phyloP scores from a whole-genome alignment of 495 filamentous ascomycete species.

The Aspergillus cristatus region DNA sequence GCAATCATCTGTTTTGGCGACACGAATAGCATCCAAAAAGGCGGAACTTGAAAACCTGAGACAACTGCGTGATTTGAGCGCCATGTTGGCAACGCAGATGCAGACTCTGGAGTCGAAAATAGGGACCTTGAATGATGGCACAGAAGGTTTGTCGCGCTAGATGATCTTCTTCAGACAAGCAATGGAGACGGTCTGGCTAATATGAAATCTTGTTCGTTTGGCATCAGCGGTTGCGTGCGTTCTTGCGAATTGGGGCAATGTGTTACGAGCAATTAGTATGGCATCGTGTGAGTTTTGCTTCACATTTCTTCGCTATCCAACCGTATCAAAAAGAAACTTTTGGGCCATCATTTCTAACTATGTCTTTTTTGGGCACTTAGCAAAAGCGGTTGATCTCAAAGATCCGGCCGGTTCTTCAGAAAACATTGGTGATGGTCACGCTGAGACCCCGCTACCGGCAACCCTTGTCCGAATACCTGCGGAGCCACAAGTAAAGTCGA shows the following conservation, averaged over 20 bases:
- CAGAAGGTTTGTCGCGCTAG: conserved; percentile 57
- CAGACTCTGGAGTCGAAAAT: conserved; percentile 81
- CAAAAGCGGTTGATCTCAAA: conserved; percentile 7
- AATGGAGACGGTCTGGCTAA: not conserved
- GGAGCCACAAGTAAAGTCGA: conserved; percentile 14
- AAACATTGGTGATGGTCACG: conserved; percentile 4
- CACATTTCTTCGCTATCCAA: too few species aligned
- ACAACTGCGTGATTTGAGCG: conserved; percentile 81
- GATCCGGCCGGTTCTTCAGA: not conserved
- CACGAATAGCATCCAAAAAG: conserved; percentile 88
- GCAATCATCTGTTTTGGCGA: conserved; percentile 72
- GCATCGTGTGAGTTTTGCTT: conserved; percentile 67
- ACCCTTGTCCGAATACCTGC: conserved; percentile 35
- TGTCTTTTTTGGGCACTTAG: conserved; percentile 1
- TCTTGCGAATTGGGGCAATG: conserved; percentile 91
- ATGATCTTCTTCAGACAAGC: not conserved
- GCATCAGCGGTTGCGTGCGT: conserved; percentile 77
- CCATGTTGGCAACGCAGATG: conserved; percentile 82
- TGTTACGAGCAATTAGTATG: conserved; percentile 88
- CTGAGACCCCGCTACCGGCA: conserved; percentile 19
- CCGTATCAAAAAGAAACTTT: too few species aligned
- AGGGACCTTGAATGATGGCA: conserved; percentile 78
- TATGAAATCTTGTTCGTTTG: conserved; percentile 1
- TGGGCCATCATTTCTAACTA: conserved; percentile 1
- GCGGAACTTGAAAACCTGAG: conserved; percentile 83